Evolutionary conservation across 2,329 filamentous ascomycete species (phyloP).

Genomic region (Cadophora malorum): DNA sequence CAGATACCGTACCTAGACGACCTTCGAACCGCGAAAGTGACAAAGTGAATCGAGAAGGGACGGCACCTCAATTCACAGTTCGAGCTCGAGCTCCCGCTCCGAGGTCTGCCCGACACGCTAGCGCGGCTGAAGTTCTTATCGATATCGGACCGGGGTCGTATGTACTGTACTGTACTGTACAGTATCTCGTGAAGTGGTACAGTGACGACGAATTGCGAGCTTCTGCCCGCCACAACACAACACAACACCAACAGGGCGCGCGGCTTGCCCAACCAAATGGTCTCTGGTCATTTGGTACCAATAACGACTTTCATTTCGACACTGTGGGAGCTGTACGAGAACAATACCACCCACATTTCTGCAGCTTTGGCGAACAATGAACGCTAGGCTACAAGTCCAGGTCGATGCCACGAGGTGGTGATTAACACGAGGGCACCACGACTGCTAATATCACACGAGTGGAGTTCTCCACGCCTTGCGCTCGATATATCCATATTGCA

Average conservation of each 20-base stretch:
- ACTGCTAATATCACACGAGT: slow-evolving; percentile 21
- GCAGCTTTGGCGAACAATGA: slow-evolving; percentile 34
- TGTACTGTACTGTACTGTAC: too few relatives aligned
- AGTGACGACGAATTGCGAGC: slow-evolving; percentile 11
- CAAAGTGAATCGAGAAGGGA: too few relatives aligned
- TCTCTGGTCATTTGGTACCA: neutral
- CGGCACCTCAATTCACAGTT: too few relatives aligned
- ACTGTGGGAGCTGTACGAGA: neutral
- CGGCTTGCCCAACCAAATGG: neutral
- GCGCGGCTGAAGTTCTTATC: slow-evolving; percentile 4
- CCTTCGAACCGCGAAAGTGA: too few relatives aligned
- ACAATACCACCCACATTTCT: neutral
- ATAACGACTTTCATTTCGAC: neutral
- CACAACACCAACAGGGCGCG: too few relatives aligned
- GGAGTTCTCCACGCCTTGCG: slow-evolving; percentile 9
- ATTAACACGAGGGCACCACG: slow-evolving; percentile 35
- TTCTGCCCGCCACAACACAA: neutral
- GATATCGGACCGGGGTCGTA: neutral
- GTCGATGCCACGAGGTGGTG: slow-evolving; percentile 37
- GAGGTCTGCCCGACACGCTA: slow-evolving; percentile 7
- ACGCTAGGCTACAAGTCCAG: slow-evolving; percentile 26
- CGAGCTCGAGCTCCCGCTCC: neutral
- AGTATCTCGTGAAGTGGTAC: neutral
- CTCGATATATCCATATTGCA: slow-evolving; percentile 6
- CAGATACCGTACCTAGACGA: neutral